phyloP scores from a whole-genome alignment of 2,329 filamentous ascomycete genomes.

The Nemania abortiva region DNA sequence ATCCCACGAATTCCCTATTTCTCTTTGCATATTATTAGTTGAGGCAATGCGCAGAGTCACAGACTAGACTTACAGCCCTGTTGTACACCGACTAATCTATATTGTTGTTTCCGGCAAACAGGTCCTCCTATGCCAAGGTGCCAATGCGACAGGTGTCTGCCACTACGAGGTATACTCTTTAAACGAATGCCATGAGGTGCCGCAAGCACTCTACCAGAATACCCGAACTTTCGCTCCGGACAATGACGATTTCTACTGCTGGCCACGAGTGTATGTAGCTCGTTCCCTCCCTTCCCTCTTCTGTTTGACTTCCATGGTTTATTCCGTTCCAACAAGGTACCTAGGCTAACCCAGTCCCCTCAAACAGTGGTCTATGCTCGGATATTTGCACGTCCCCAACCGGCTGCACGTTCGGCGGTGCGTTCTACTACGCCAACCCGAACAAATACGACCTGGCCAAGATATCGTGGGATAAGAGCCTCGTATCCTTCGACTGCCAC shows the following conservation, averaged over 20 bases:
- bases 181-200: conserved; percentile 60
- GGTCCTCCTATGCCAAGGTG: conserved; percentile 64
- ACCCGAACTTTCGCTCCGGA: conserved; percentile 64
- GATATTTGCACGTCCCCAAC: conserved; percentile 62
- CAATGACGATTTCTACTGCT: conserved; percentile 62
- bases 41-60: neutral
- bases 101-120: conserved; percentile 42
- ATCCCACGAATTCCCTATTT: neutral
- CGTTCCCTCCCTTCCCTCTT: neutral
- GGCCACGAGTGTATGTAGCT: conserved; percentile 54
- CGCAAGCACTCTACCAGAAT: conserved; percentile 56
- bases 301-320: neutral
- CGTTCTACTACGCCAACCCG: conserved; percentile 59
- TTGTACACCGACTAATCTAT: conserved; percentile 14
- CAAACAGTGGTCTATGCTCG: conserved; percentile 54
- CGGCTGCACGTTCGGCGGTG: conserved; percentile 66
- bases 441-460: conserved; percentile 62
- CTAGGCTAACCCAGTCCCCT: conserved; percentile 14
- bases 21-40: neutral
- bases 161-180: conserved; percentile 58
- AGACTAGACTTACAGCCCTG: neutral
- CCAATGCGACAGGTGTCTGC: conserved; percentile 63
- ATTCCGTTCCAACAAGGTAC: neutral
- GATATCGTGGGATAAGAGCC: conserved; percentile 59
- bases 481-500: conserved; percentile 56